Conservation (phyloP, 73 alveolate species). For the Paraurostyla sp. region DNA sequence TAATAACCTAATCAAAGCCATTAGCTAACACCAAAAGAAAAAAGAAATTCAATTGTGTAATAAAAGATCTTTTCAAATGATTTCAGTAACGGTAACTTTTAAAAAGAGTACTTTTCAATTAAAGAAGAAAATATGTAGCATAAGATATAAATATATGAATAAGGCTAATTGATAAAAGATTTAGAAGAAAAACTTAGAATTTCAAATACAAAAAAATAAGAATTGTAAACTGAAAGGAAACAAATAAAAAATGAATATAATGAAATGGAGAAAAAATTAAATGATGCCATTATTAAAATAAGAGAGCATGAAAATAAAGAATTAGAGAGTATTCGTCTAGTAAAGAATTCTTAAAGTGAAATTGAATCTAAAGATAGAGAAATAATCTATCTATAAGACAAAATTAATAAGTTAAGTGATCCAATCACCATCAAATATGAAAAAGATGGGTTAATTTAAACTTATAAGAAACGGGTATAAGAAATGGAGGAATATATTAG, state of each 20-base stretch:
- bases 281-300: not conserved
- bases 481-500: slow-evolving; percentile 45
- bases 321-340: not conserved
- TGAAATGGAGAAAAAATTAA: not conserved
- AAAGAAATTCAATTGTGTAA: not conserved
- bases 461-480: slow-evolving; percentile 15
- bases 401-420: slow-evolving; percentile 13
- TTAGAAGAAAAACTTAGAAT: not conserved
- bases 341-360: not conserved
- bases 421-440: slow-evolving; percentile 31
- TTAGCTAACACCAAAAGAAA: not conserved
- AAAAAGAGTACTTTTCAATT: slow-evolving; percentile 39
- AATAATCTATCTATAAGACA: slow-evolving; percentile 4
- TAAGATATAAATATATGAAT: not conserved
- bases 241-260: not conserved
- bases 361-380: slow-evolving; percentile 38
- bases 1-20: not conserved
- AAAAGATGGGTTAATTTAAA: slow-evolving; percentile 28
- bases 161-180: not conserved
- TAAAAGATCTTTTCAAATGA: not conserved
- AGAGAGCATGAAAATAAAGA: not conserved
- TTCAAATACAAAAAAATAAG: not conserved
- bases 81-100: not conserved
- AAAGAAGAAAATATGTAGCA: slow-evolving; percentile 19
- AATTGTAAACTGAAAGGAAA: not conserved